Percentiles rank a stretch among this genome's conserved stretches.
phyloP scores from a whole-genome alignment of 306 rosid genomes.

The Aeschynomene evenia region DNA sequence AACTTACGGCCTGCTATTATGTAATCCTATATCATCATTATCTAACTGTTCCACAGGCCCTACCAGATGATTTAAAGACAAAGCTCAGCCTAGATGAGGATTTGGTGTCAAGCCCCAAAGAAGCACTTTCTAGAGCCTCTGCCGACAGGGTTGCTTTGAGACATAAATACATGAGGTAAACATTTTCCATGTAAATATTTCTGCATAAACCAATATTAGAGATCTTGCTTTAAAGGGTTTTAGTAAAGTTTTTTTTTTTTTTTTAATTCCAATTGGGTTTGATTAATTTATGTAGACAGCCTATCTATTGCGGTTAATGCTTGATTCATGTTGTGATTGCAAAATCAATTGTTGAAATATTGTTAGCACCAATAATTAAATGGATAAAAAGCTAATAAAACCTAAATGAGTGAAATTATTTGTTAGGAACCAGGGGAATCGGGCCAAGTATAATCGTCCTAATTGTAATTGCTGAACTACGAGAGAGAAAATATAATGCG shows the following conservation, averaged over 20 bases:
- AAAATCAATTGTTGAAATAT: conserved; percentile 22
- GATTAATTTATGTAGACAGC: conserved; percentile 1
- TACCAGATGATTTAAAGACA: conserved; percentile 96
- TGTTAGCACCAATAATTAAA: neutral
- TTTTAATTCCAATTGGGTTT: no score
- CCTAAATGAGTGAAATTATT: neutral
- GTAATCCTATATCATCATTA: conserved; percentile 13
- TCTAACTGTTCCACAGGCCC: conserved; percentile 65
- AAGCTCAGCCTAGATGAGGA: conserved; percentile 96
- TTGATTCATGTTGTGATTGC: neutral
- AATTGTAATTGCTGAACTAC: no score
- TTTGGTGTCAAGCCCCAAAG: conserved; percentile 90
- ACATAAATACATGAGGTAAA: conserved; percentile 75
- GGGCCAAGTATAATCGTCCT: no score
- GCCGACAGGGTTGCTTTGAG: conserved; percentile 82
- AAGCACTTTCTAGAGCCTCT: conserved; percentile 88
- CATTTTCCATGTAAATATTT: conserved; percentile 8
- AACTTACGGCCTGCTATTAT: conserved; percentile 18
- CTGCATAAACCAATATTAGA: neutral
- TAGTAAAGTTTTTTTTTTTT: no score
- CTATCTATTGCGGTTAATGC: neutral
- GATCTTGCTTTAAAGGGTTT: neutral
- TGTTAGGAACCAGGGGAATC: no score
- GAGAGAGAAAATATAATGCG: no score
- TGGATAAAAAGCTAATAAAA: conserved; percentile 1